Percentiles rank a stretch among this genome's conserved stretches.
Conservation (phyloP, 352 stramenopile genomes). For the Pythium rishiriense region DNA sequence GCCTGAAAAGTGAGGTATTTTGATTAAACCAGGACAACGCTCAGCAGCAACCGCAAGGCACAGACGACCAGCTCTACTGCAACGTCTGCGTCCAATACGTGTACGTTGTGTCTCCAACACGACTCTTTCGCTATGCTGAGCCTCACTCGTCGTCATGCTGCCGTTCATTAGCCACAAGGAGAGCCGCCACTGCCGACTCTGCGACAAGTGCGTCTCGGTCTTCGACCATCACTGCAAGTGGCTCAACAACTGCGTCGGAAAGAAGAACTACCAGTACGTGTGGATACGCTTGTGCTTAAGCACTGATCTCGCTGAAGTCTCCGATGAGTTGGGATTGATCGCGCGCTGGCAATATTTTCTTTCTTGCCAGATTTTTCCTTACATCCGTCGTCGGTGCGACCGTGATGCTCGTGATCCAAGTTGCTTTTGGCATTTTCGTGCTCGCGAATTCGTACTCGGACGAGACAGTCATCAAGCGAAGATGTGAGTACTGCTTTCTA, state of each 20-base stretch:
- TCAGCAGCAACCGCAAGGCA: conserved; percentile 24
- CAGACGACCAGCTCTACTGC: conserved; percentile 76
- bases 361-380: conserved; percentile 56
- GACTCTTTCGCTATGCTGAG: no score
- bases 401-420: conserved; percentile 65
- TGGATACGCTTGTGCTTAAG: background rate
- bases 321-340: background rate
- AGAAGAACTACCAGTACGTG: conserved; percentile 71
- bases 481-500: conserved; percentile 29
- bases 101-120: no score
- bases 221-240: conserved; percentile 98
- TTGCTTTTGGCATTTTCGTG: conserved; percentile 65
- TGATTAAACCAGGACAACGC: background rate
- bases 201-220: conserved; percentile 94
- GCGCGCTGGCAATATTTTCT: background rate
- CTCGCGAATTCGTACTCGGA: conserved; percentile 54
- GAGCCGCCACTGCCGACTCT: conserved; percentile 93
- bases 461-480: conserved; percentile 36
- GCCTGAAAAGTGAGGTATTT: background rate
- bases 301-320: no score
- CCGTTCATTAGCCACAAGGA: conserved; percentile 69
- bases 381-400: conserved; percentile 67
- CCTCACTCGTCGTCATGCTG: background rate
- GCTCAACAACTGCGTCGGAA: conserved; percentile 96
- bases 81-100: conserved; percentile 89